Base-by-base conservation (phyloP, 805 yeast genomes). In the Saturnispora besseyi region DNA sequence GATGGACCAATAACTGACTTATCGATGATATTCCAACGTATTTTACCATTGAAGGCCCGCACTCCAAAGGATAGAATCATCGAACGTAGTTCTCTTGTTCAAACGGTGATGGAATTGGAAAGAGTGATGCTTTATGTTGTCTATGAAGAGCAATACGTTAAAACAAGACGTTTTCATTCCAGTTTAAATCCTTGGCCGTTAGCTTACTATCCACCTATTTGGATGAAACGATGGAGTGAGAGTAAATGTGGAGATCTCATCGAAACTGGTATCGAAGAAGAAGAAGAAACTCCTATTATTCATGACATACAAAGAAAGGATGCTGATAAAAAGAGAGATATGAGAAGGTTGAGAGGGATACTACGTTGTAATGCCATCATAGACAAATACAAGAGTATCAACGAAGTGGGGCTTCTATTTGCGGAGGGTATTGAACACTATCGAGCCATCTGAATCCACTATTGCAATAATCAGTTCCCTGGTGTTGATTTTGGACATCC, bases 131-230 rank as follows among this genome's bases (percentile, higher is more conserved):
- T 47, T 9, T 42, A 30, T 15, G 50, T 47, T 12, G 8, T 47
- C 5, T 47, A 47, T 34, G 50, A 47, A 12, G 50, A 47, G 21
- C 26, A 34, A 18, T 47, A 47, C 22, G 18, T 15, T 11, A 41
- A 47, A 30, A 47, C 45, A 21, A 41, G 50, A 33, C 42, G 36
- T 21, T 5, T 47, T 7, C 50, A 47, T 32, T 12, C 34, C 6
- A 18, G 36, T 4, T 36, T 47, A 22, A 47, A 47, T 29, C n/a
- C 22, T 29, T 47, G 50, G 50, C 50, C 50, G 21, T 15, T 41
- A 24, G 45, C 45, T 8, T 47, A 47, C 18, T 47, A 47, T n/a
- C 50, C 50, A 9, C 50, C 50, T 5, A 33, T 47, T 26, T 47
- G 45, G 45, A 47, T 47, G 50, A 41, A 32, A 40, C 24, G 45